Conservation (phyloP, 495 filamentous ascomycete species). For the Bombardia bombarda region DNA sequence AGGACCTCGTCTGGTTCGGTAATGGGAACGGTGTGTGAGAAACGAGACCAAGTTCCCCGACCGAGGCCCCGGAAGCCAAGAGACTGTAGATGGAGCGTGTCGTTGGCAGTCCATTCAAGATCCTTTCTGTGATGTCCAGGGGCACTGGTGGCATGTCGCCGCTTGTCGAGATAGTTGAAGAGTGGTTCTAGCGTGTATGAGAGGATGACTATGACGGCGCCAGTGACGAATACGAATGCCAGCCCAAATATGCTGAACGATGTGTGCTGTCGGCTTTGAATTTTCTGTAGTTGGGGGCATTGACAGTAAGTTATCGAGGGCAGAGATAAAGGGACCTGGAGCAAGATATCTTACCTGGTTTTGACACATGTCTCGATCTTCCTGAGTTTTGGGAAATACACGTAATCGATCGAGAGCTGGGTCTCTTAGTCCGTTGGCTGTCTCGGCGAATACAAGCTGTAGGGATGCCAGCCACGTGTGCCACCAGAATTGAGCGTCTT, state of each 20-base stretch:
- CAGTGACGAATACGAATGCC: background rate
- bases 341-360: background rate
- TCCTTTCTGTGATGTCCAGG: background rate
- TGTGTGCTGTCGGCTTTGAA: background rate
- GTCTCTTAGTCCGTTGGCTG: background rate
- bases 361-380: background rate
- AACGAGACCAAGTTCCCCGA: background rate
- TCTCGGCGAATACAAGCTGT: background rate
- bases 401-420: background rate
- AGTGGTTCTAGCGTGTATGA: background rate
- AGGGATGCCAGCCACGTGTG: background rate
- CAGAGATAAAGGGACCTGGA: background rate
- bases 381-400: background rate
- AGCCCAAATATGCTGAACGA: conserved; percentile 3
- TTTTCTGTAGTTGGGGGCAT: background rate
- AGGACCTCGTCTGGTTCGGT: background rate
- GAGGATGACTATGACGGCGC: background rate
- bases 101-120: conserved; percentile 2
- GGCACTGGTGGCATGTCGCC: background rate
- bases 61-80: background rate
- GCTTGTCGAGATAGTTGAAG: background rate
- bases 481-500: conserved; percentile 1
- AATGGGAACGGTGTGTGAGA: background rate
- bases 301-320: background rate
- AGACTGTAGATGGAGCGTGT: background rate